Base-by-base conservation (phyloP, 371 early-diverging fungal species). In the Mycotypha africana region DNA sequence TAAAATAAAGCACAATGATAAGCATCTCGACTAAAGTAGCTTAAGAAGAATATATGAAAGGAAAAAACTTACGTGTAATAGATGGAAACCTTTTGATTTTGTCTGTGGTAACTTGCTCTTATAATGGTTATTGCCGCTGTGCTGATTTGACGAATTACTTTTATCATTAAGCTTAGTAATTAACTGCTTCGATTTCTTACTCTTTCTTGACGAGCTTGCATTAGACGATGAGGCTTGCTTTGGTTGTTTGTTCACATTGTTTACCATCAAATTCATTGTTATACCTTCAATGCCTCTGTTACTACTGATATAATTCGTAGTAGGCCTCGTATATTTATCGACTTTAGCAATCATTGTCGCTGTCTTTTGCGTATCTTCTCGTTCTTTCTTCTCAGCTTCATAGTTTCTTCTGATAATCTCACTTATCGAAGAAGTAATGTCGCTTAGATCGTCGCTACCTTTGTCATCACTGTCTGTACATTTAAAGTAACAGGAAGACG, bases 51-150 rank as follows among this genome's bases (percentile, higher is more conserved):
- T 16, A 32, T 20, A 43, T n/a, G n/a, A n/a, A n/a, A n/a, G n/a
- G n/a, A n/a, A n/a, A 33, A n/a, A 14, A 14, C 7, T 33, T 14
- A 33, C 34, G 15, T 60, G 24, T 35, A 59, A 38, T 14, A 57
- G 23, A 36, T 51, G 58, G 39, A 56, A 40, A 7, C 46, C 50
- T 26, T 47, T 53, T 15, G 43, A 22, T 19, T 30, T 36, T 10
- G 22, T 21, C 9, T 37, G 37, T 35, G 43, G 38, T 9, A 43
- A 17, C 11, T n/a, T n/a, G n/a, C n/a, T n/a, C n/a, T n/a, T n/a
- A n/a, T n/a, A n/a, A n/a, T n/a, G n/a, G n/a, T n/a, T n/a, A n/a
- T n/a, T n/a, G n/a, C n/a, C n/a, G n/a, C n/a, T n/a, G n/a, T n/a
- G n/a, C n/a, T n/a, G n/a, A n/a, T n/a, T n/a, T n/a, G n/a, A n/a